These are phyloP conservation scores for Boletus edulis DNA, from an alignment of 768 basidiomycete species.

Conservation along the genomic window DNA sequence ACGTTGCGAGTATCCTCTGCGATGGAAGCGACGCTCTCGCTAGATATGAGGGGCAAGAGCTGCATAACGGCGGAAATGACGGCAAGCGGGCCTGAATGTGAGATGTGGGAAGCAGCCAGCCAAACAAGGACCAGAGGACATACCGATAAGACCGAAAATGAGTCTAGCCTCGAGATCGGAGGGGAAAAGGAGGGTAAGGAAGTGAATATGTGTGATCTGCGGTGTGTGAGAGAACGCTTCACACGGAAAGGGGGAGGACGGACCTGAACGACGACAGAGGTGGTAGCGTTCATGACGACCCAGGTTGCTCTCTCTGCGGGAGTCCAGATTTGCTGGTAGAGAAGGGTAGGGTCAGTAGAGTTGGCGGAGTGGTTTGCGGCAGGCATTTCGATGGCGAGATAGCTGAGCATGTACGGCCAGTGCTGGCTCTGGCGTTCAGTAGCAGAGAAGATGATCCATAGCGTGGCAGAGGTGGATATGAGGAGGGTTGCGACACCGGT, in stretches of 20 bases:
- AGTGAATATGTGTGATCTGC: constrained; percentile 96
- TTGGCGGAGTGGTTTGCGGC: constrained; percentile 18
- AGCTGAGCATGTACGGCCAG: constrained; percentile 97
- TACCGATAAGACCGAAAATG: constrained; percentile 81
- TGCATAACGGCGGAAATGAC: constrained; percentile 82
- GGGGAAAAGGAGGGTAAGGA: constrained; percentile 92
- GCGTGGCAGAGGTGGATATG: constrained; percentile 70
- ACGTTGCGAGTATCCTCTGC: constrained; percentile 84
- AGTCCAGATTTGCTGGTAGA: constrained; percentile 51
- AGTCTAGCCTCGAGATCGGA: constrained; percentile 84
- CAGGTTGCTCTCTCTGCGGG: constrained; percentile 67
- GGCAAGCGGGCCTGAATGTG: constrained; percentile 71
- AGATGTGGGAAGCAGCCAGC: neutral
- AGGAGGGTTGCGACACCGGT: constrained; percentile 80
- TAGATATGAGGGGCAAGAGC: constrained; percentile 61
- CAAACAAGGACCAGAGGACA: constrained; percentile 11
- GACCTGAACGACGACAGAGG: constrained; percentile 84
- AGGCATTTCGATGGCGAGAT: constrained; percentile 73
- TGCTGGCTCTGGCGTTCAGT: constrained; percentile 59
- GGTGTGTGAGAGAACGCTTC: neutral
- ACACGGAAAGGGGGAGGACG: constrained; percentile 16
- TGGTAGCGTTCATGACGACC: constrained; percentile 85
- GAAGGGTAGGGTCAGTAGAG: constrained; percentile 22
- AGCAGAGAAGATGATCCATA: constrained; percentile 68
- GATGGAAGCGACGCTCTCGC: constrained; percentile 41